These are phyloP conservation scores for Phytophthora kernoviae DNA, from an alignment of 352 stramenopile genomes.

Conservation along the genomic window DNA sequence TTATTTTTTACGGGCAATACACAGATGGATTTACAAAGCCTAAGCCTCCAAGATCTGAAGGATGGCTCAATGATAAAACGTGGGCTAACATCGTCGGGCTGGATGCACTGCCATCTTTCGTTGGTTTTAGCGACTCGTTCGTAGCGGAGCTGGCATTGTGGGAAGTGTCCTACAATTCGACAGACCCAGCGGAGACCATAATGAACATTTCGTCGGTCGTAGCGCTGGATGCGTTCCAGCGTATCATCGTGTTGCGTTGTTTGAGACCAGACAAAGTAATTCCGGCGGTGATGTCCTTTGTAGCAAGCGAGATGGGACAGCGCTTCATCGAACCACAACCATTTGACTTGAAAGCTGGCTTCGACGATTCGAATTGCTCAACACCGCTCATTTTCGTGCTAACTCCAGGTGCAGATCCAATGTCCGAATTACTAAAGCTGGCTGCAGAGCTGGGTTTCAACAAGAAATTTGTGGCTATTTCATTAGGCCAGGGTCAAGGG, in stretches of 20 bases:
- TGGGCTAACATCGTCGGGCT: conserved; percentile 91
- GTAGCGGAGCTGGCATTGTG: conserved; percentile 56
- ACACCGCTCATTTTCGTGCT: conserved; percentile 96
- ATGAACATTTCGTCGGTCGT: conserved; percentile 54
- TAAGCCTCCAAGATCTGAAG: conserved; percentile 57
- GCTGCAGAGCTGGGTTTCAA: conserved; percentile 91
- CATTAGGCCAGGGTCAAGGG: conserved; percentile 94
- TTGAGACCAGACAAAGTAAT: conserved; percentile 94
- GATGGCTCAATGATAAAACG: conserved; percentile 89
- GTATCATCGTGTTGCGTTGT: conserved; percentile 90
- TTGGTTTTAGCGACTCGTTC: conserved; percentile 59
- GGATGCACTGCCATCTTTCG: conserved; percentile 57
- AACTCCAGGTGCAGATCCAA: conserved; percentile 93
- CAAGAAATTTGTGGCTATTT: conserved; percentile 94
- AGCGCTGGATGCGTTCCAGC: conserved; percentile 87
- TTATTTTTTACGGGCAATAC: conserved; percentile 95
- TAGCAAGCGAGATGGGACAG: conserved; percentile 88
- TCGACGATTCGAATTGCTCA: conserved; percentile 92
- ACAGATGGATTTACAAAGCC: conserved; percentile 88
- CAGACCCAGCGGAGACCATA: conserved; percentile 81
- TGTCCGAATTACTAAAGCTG: conserved; percentile 94
- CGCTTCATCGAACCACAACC: conserved; percentile 93
- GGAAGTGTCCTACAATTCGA: conserved; percentile 85
- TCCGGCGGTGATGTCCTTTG: conserved; percentile 90
- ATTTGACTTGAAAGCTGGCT: conserved; percentile 93